phyloP scores from a whole-genome alignment of 352 stramenopile species.

The Thraustochytrium sp. region DNA sequence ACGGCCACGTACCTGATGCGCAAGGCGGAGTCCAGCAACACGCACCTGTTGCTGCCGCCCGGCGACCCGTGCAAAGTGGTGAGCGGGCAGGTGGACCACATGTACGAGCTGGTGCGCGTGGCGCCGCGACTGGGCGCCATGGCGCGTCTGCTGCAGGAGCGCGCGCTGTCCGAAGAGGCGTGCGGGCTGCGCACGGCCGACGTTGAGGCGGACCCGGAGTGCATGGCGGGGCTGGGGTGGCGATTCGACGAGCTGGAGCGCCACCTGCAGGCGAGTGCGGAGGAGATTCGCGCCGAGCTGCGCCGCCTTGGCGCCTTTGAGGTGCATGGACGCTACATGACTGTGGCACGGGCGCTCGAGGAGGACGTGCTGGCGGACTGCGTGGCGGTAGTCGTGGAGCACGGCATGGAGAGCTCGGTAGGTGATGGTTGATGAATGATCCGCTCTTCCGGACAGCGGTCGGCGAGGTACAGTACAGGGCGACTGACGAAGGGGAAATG shows the following conservation, averaged over 20 bases:
- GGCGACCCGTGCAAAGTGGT: neutral
- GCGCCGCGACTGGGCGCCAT: neutral
- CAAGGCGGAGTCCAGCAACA: conserved; percentile 42
- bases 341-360: neutral
- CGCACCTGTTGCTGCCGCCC: neutral
- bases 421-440: no score
- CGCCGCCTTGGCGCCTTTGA: neutral
- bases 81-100: neutral
- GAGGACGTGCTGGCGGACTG: neutral
- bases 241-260: neutral
- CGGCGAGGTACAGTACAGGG: no score
- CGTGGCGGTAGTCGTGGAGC: neutral
- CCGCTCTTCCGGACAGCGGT: no score
- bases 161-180: neutral
- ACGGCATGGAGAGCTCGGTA: no score
- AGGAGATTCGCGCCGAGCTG: neutral
- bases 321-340: neutral
- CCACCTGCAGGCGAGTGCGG: neutral
- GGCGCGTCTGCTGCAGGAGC: neutral
- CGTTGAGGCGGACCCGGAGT: neutral
- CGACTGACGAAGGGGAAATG: no score
- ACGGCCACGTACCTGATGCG: conserved; percentile 24
- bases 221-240: neutral
- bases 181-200: neutral
- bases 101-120: neutral